Base-by-base conservation (phyloP, 208 protist species). In the Trypanosoma lewisi region DNA sequence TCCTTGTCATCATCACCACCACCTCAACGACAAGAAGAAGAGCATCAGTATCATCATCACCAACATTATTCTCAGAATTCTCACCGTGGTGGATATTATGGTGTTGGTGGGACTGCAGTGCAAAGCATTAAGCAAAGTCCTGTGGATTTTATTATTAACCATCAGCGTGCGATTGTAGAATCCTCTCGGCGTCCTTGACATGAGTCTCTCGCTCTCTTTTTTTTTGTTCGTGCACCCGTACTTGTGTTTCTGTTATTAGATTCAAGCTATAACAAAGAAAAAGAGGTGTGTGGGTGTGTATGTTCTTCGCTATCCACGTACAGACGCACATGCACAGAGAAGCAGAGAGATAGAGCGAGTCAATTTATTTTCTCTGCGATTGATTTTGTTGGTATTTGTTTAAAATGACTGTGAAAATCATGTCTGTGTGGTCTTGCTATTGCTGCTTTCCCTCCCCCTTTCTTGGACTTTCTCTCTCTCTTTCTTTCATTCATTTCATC, bases 121-220 rank as follows among this genome's bases (percentile, higher is more conserved):
- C 48, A 50, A 2, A 34, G 62, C 34, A 14, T 33, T 21, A 66
- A 67, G 45, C 51, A 48, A 23, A 67, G 60, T 39, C 56, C 58
- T 21, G 67, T 73, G 8, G 67, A 73, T 44, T 73, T 73, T 60
- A 67, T 73, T 21, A 47, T 73, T 39, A 49, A 61, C 51, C 67
- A 67, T 34, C 67, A 73, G 21, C 58, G 54, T 45, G 67, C 67
- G 23, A 73, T 73, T 49, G 23, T 73, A 25, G 54, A 66, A 30
- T 63, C 67, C 9, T n/a, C 53, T 16, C 58, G 60, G 37, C 25
- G 39, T 1, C 27, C 30, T 41, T 37, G 53, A 45, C n/a, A 17
- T 16, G 30, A 5, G 16, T 31, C 23, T 30, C 9, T 52, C 3
- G 4, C 21, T 12, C 21, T 49, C n/a, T 49, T 52, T 31, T 52